These are phyloP conservation scores for Saprolegnia diclina DNA, from an alignment of 352 stramenopile genomes.

Conservation along the genomic window DNA sequence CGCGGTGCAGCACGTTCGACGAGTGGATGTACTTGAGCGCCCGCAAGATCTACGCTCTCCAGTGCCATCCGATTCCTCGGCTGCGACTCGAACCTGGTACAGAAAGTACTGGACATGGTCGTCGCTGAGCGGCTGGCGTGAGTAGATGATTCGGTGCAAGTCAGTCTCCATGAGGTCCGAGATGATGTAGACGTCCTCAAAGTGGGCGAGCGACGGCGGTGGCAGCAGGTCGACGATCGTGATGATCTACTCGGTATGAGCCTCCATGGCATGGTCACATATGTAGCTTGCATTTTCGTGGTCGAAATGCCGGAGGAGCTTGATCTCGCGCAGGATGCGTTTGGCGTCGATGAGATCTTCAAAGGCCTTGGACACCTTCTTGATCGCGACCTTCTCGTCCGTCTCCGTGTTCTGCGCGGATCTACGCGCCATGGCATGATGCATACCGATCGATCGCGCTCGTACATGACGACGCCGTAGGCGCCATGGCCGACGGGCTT, in stretches of 20 bases:
- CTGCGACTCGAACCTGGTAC: slow-evolving; percentile 60
- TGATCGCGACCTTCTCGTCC: slow-evolving; percentile 82
- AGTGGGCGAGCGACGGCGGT: slow-evolving; percentile 88
- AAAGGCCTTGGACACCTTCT: slow-evolving; percentile 89
- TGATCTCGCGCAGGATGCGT: slow-evolving; percentile 97
- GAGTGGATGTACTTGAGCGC: slow-evolving; percentile 93
- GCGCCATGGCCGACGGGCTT: slow-evolving; percentile 93
- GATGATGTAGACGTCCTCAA: slow-evolving; percentile 98
- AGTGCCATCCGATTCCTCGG: too few relatives aligned
- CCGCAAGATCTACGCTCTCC: slow-evolving; percentile 87
- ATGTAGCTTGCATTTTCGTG: slow-evolving; percentile 76
- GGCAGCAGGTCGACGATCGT: slow-evolving; percentile 93
- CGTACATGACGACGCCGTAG: slow-evolving; percentile 91
- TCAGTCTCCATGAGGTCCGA: slow-evolving; percentile 98
- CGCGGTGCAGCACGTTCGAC: slow-evolving; percentile 91
- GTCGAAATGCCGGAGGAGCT: slow-evolving; percentile 90
- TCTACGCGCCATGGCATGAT: slow-evolving; percentile 32
- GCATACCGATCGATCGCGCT: background rate
- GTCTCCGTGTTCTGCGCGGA: slow-evolving; percentile 77
- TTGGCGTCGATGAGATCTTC: slow-evolving; percentile 99
- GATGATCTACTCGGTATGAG: slow-evolving; percentile 65
- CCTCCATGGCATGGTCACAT: slow-evolving; percentile 26
- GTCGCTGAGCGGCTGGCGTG: slow-evolving; percentile 86
- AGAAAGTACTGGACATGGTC: slow-evolving; percentile 93
- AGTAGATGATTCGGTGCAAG: slow-evolving; percentile 97